Evolutionary conservation across 345 rosid species (phyloP).

Genomic region (Eucalyptus erythrocorys): DNA sequence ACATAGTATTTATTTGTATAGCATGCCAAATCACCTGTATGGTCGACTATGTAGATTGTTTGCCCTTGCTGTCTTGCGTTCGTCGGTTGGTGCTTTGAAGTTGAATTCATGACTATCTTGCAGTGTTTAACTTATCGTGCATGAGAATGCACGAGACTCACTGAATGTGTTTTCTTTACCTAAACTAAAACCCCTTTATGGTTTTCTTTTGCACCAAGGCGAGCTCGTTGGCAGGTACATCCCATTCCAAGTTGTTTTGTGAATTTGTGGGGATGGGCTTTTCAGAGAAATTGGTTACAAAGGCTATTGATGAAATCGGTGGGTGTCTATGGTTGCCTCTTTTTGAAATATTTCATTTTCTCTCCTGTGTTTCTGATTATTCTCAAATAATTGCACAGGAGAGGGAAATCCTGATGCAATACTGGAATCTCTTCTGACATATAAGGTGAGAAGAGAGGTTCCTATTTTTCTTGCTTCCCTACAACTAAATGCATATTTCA

Average conservation of each 20-base stretch:
- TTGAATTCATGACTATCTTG: neutral
- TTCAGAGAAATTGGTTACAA: slow-evolving; percentile 39
- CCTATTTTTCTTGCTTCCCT: neutral
- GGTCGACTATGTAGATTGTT: neutral
- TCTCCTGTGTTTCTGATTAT: neutral
- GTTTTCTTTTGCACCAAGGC: slow-evolving; percentile 23
- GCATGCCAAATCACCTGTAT: neutral
- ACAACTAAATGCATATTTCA: neutral
- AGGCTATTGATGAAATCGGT: slow-evolving; percentile 68
- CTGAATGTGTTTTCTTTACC: neutral
- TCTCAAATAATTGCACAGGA: slow-evolving; percentile 18
- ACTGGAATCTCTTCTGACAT: slow-evolving; percentile 41
- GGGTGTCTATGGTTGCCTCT: neutral
- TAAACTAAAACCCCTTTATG: neutral
- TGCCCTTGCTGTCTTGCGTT: neutral
- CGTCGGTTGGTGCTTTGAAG: neutral
- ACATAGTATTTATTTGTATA: neutral
- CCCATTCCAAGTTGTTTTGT: slow-evolving; percentile 35
- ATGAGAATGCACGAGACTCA: neutral
- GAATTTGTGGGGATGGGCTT: slow-evolving; percentile 75
- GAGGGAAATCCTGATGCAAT: slow-evolving; percentile 32
- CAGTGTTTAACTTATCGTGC: neutral
- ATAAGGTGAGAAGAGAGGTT: slow-evolving; percentile 22
- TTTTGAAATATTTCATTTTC: neutral
- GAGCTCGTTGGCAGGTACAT: slow-evolving; percentile 31